phyloP scores from a whole-genome alignment of 2,329 filamentous ascomycete genomes.

The Sordariomycetes sp. region DNA sequence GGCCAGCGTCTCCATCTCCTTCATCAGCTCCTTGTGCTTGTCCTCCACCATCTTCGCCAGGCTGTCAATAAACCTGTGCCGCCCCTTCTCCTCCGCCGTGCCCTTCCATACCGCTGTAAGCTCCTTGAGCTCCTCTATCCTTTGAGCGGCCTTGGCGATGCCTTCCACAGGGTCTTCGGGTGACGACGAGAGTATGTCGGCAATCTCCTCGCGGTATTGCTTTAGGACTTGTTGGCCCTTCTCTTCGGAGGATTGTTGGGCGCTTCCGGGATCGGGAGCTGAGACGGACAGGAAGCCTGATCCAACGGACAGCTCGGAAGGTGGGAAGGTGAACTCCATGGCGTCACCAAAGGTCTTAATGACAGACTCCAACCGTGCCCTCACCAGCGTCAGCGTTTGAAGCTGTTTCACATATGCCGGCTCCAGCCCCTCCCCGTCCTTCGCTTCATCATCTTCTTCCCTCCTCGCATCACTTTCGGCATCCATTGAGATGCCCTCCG shows the following conservation, averaged over 20 bases:
- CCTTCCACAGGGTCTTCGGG: conserved; percentile 52
- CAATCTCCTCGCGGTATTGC: conserved; percentile 62
- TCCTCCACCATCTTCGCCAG: conserved; percentile 80
- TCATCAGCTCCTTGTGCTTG: conserved; percentile 42
- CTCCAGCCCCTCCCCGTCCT: conserved; percentile 22
- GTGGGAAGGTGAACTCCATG: conserved; percentile 90
- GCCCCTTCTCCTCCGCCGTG: conserved; percentile 88
- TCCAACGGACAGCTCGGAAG: conserved; percentile 73
- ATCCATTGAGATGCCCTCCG: conserved; percentile 32
- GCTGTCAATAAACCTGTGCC: conserved; percentile 71
- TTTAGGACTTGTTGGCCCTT: conserved; percentile 77
- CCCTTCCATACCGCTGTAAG: conserved; percentile 83
- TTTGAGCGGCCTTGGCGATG: conserved; percentile 61
- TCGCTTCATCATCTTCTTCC: conserved; percentile 8
- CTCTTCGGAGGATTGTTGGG: conserved; percentile 64
- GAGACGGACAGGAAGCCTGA: conserved; percentile 88
- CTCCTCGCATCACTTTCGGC: conserved; percentile 16
- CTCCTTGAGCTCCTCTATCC: conserved; percentile 70
- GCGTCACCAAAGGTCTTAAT: conserved; percentile 89
- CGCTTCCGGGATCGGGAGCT: conserved; percentile 62
- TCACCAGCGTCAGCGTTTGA: conserved; percentile 73
- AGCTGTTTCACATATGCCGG: conserved; percentile 68
- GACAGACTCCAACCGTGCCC: conserved; percentile 75
- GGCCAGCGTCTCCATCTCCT: conserved; percentile 36
- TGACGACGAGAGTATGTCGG: conserved; percentile 48